Evolutionary conservation across 192 early-diverging fungal genomes (phyloP).

Genomic region (Chytriomyces sp.): DNA sequence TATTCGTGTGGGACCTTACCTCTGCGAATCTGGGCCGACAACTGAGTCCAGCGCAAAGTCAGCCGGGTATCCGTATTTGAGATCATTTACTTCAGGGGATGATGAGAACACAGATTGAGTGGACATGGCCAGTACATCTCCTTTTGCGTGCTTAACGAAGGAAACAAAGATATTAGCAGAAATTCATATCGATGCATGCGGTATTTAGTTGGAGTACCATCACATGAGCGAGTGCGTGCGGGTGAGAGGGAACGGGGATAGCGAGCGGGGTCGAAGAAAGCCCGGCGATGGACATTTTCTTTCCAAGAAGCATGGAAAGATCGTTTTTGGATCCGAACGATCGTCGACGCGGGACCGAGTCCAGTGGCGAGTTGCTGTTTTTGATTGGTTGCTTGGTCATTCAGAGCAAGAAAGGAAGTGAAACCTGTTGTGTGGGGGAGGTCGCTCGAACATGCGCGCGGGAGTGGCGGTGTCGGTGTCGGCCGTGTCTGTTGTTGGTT

Average conservation of each 20-base stretch:
- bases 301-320: constrained; percentile 1
- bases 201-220: no score
- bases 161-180: no score
- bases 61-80: neutral
- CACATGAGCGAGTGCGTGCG: neutral
- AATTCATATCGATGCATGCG: no score
- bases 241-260: neutral
- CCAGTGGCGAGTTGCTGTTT: constrained; percentile 1
- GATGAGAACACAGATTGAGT: no score
- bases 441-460: no score
- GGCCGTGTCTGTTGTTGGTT: no score
- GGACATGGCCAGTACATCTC: no score
- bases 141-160: no score
- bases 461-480: no score
- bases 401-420: no score
- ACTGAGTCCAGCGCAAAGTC: neutral
- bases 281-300: neutral
- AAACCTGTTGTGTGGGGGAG: no score
- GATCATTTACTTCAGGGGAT: neutral
- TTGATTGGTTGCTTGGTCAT: no score
- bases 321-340: constrained; percentile 26
- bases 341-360: constrained; percentile 24
- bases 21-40: neutral
- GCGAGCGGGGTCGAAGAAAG: neutral
- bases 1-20: neutral